phyloP scores from a whole-genome alignment of 345 rosid species.

The Eucalyptus lansdowneana region DNA sequence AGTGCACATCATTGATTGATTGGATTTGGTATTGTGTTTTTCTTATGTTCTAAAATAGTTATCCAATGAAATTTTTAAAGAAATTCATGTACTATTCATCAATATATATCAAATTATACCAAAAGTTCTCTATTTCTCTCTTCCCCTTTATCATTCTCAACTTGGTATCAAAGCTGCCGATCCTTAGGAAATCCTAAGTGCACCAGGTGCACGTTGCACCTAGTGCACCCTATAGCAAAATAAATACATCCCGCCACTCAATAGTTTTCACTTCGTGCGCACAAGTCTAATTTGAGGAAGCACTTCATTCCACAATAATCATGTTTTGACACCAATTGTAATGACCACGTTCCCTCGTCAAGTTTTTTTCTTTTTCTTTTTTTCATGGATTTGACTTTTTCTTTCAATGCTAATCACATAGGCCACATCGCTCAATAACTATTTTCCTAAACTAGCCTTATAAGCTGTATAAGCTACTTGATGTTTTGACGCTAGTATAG shows the following conservation, averaged over 20 bases:
- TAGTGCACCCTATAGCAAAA: neutral
- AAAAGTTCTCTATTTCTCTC: no score
- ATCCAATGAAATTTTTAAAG: no score
- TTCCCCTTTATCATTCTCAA: neutral
- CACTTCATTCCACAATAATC: neutral
- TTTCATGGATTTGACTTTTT: rapidly evolving
- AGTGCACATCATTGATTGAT: no score
- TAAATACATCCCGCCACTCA: neutral
- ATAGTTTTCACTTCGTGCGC: rapidly evolving
- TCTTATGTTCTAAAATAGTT: no score
- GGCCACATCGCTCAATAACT: neutral
- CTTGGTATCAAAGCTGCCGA: neutral
- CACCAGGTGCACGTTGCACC: rapidly evolving
- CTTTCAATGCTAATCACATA: rapidly evolving
- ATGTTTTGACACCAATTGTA: no score
- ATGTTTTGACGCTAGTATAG: neutral
- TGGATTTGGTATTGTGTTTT: no score
- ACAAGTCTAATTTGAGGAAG: neutral
- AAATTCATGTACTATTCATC: no score
- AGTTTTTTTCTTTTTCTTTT: neutral
- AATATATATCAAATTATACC: no score
- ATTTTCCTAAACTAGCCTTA: no score
- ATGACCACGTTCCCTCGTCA: rapidly evolving
- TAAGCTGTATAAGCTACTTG: neutral
- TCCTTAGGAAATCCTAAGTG: neutral